Evolutionary conservation across 2,329 filamentous ascomycete species (phyloP), one percentile per base, ranked within the genome.

Genomic region (Xylariaceae sp.): DNA sequence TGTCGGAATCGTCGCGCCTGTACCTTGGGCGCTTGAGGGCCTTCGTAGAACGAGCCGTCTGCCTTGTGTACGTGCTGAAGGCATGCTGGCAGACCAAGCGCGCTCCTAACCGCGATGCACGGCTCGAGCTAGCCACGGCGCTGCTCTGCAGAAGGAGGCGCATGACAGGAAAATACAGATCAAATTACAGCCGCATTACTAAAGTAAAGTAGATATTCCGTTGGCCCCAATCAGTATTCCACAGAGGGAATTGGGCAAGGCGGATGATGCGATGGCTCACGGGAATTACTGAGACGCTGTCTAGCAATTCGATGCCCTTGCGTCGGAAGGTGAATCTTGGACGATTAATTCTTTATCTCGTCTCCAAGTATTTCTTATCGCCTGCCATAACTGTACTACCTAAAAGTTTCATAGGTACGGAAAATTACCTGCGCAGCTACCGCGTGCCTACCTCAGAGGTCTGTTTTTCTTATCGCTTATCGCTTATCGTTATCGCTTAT

Each of bases 171-270:
- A 30, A 52, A 37, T 50, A 57, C 34, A 59, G 49, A 17, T 30
- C 7, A 51, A 37, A 51, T 45, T 37, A 64, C 55, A 67, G 67
- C 59, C 70, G 71, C 71, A 59, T 63, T 69, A 68, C 39, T 35
- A 30, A 30, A 30, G 23, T 30, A 30, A 30, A 30, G 23, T 30
- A 30, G 23, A 5, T 30, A 30, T 30, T 30, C 23, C 23, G 23
- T 30, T 51, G 52, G 56, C 23, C 23, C 13, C 49, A 10, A 51
- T 51, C 35, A 11, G 11, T 30, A 11, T 49, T 30, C 9, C 7
- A 8, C 42, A 15, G 13, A 15, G 47, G 30, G 17, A 3, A 15
- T 48, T 48, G 45, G 18, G n/a, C 45, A 9, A 48, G 45, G 45
- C 45, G 15, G 45, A 48, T 17, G 15, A 17, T 48, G 37, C 9